Conservation (phyloP, 352 stramenopile genomes). For the Globisporangium paroecandrum region DNA sequence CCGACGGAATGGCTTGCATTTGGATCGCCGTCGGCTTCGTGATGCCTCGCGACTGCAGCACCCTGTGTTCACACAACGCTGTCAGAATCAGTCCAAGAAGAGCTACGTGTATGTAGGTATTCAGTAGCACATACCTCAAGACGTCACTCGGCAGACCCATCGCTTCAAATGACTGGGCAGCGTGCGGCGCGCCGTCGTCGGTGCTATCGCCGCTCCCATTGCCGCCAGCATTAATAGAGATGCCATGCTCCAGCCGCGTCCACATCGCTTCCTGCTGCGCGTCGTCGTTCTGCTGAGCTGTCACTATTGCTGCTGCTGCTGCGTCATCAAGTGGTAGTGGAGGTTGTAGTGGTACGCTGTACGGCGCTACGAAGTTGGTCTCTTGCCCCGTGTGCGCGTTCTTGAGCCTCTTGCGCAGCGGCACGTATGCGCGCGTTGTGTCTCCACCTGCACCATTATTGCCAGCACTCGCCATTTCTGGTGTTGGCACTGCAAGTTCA, state of each 20-base stretch:
- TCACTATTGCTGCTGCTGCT: constrained; percentile 1
- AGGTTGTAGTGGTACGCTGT: not conserved
- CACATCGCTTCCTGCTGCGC: constrained; percentile 38
- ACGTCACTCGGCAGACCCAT: constrained; percentile 29
- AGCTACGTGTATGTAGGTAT: not conserved
- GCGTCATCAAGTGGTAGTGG: not conserved
- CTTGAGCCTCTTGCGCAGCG: constrained; percentile 40
- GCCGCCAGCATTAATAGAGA: constrained; percentile 24
- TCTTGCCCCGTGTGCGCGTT: not conserved
- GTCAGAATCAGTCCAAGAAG: not conserved
- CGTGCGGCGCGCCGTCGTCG: constrained; percentile 25
- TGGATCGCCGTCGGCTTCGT: constrained; percentile 95
- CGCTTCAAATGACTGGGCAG: constrained; percentile 34
- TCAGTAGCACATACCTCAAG: constrained; percentile 14
- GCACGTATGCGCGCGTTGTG: constrained; percentile 25
- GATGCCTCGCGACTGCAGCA: constrained; percentile 40
- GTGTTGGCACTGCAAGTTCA: constrained; percentile 1
- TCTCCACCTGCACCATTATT: not conserved
- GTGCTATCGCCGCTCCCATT: constrained; percentile 21
- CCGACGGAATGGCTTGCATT: constrained; percentile 90
- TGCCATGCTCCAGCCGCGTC: constrained; percentile 50
- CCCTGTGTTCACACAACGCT: constrained; percentile 15
- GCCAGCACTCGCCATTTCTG: constrained; percentile 7
- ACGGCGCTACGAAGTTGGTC: constrained; percentile 5
- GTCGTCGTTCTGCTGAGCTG: not conserved